Evolutionary conservation across 2,329 filamentous ascomycete species (phyloP).

Genomic region (Macrophomina pseudophaseolina): DNA sequence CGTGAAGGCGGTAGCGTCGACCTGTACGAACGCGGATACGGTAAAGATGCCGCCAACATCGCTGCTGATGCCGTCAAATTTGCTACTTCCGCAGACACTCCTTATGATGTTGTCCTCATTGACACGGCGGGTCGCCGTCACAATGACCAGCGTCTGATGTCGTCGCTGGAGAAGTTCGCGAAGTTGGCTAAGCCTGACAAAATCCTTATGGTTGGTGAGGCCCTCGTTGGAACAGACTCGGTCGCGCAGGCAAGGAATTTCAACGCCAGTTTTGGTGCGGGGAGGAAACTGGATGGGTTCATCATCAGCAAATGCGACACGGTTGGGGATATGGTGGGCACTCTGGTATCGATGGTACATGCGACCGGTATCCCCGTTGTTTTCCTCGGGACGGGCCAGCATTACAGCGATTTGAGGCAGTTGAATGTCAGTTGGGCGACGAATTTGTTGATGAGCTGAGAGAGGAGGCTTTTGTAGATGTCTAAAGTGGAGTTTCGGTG

Average conservation of each 20-base stretch:
- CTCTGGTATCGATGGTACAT: slow-evolving; percentile 95
- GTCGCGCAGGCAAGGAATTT: slow-evolving; percentile 97
- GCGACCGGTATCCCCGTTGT: slow-evolving; percentile 95
- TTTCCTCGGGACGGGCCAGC: slow-evolving; percentile 79
- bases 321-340: slow-evolving; percentile 98
- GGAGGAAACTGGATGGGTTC: slow-evolving; percentile 86
- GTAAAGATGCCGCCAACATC: slow-evolving; percentile 94
- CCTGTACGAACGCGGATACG: slow-evolving; percentile 95
- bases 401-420: slow-evolving; percentile 69
- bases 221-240: slow-evolving; percentile 91
- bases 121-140: slow-evolving; percentile 94
- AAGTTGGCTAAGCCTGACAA: slow-evolving; percentile 97
- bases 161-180: slow-evolving; percentile 93
- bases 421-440: slow-evolving; percentile 69
- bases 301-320: slow-evolving; percentile 99
- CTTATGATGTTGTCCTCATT: slow-evolving; percentile 92
- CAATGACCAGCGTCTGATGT: slow-evolving; percentile 96
- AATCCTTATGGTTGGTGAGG: slow-evolving; percentile 95
- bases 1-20: slow-evolving; percentile 83
- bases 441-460: slow-evolving; percentile 62
- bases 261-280: slow-evolving; percentile 85
- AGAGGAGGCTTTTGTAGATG: background rate
- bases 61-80: slow-evolving; percentile 90
- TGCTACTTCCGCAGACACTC: slow-evolving; percentile 65
- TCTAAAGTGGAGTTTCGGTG: background rate